These are phyloP conservation scores for Tylopilus balloui DNA, from an alignment of 768 basidiomycete genomes.

Conservation along the genomic window DNA sequence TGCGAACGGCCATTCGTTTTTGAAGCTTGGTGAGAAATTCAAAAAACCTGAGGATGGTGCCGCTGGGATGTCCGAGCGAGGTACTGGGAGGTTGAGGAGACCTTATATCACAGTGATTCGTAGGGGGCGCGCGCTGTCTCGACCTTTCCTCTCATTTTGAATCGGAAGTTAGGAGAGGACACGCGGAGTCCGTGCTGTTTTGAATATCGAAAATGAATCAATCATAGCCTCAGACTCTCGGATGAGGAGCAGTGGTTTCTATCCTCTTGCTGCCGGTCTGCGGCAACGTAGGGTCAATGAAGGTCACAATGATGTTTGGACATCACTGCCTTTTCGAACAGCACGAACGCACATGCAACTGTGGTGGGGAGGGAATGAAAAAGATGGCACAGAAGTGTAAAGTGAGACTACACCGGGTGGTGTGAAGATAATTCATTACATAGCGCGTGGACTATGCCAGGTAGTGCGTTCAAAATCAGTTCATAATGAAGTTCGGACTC, in stretches of 20 bases:
- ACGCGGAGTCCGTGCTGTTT: constrained; percentile 16
- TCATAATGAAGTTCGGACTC: neutral
- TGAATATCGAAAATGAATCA: constrained; percentile 14
- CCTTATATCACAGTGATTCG: constrained; percentile 17
- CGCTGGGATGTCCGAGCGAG: neutral
- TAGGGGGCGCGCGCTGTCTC: constrained; percentile 9
- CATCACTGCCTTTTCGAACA: neutral
- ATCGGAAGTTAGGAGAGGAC: constrained; percentile 12
- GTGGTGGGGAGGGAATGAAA: neutral
- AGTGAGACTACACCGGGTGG: neutral
- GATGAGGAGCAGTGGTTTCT: neutral
- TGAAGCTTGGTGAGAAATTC: neutral
- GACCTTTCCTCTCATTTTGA: constrained; percentile 1
- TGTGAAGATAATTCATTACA: neutral
- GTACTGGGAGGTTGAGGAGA: neutral
- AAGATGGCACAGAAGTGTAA: neutral
- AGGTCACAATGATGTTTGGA: neutral
- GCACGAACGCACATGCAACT: neutral
- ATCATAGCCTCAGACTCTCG: constrained; percentile 15
- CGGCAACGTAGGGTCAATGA: neutral
- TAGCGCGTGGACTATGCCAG: neutral
- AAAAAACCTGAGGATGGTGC: neutral
- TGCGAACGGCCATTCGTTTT: constrained; percentile 14
- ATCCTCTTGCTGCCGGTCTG: neutral
- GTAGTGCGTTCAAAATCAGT: neutral